These are phyloP conservation scores for Pichiaceae sp. DNA, from an alignment of 1,139 yeast species.

Conservation along the genomic window DNA sequence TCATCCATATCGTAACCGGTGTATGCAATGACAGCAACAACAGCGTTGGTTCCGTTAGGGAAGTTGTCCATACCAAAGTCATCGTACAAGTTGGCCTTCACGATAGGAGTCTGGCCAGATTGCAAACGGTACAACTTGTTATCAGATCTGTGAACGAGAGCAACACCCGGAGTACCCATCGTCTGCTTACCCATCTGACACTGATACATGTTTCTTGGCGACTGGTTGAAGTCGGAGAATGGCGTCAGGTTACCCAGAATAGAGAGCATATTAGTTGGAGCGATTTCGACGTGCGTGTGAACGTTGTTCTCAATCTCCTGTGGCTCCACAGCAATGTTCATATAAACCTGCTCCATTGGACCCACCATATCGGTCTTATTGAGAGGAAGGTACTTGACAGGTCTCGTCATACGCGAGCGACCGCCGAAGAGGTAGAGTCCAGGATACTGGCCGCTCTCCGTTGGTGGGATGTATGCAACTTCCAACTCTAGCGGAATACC, in stretches of 20 bases:
- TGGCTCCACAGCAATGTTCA: conserved; percentile 93
- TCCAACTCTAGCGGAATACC: conserved; percentile 81
- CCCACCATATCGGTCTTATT: conserved; percentile 84
- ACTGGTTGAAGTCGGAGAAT: conserved; percentile 95
- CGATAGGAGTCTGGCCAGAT: conserved; percentile 96
- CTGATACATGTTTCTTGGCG: conserved; percentile 99
- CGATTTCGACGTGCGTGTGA: conserved; percentile 89
- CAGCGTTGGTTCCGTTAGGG: conserved; percentile 98
- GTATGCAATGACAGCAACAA: conserved; percentile 96
- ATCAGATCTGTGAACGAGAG: conserved; percentile 84
- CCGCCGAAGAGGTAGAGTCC: conserved; percentile 90
- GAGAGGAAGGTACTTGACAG: conserved; percentile 82
- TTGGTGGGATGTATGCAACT: conserved; percentile 93
- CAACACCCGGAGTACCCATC: conserved; percentile 99
- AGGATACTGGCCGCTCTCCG: conserved; percentile 93
- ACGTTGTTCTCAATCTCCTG: conserved; percentile 74
- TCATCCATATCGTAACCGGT: conserved; percentile 99
- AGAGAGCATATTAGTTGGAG: conserved; percentile 90
- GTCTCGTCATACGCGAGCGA: conserved; percentile 91
- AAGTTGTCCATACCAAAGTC: conserved; percentile 97
- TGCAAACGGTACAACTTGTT: conserved; percentile 90
- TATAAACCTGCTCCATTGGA: conserved; percentile 95
- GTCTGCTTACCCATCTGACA: conserved; percentile 99
- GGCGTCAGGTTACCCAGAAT: conserved; percentile 96
- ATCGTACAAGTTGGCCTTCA: conserved; percentile 86